These are phyloP conservation scores for Farysia itapuensis DNA, from an alignment of 1,284 basidiomycete genomes.

Conservation along the genomic window DNA sequence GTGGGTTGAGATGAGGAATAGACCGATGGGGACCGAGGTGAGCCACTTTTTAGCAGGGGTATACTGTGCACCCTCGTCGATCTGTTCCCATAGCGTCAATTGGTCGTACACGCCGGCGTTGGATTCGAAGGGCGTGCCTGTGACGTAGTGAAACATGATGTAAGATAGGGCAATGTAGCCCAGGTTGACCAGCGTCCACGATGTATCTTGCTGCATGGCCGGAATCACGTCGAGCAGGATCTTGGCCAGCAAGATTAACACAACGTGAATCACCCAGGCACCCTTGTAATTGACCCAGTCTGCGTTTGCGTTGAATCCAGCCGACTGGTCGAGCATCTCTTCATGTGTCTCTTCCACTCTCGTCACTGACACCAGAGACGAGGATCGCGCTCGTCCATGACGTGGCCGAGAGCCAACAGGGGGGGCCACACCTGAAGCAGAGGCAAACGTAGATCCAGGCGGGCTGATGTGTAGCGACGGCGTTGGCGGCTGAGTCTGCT, in stretches of 20 bases:
- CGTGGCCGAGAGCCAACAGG: conserved; percentile 23
- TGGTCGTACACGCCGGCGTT: conserved; percentile 93
- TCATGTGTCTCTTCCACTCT: conserved; percentile 62
- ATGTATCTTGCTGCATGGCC: conserved; percentile 87
- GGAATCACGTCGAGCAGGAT: conserved; percentile 91
- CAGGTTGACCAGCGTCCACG: conserved; percentile 93
- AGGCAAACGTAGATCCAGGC: conserved; percentile 5
- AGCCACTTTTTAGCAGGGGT: conserved; percentile 99
- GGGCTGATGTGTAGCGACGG: conserved; percentile 31
- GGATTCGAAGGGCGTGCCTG: conserved; percentile 88
- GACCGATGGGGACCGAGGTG: conserved; percentile 80
- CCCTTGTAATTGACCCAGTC: conserved; percentile 98
- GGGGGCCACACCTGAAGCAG: conserved; percentile 5
- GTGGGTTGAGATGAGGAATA: conserved; percentile 97
- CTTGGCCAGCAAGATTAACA: conserved; percentile 87
- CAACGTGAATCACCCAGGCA: conserved; percentile 95
- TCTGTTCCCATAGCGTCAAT: conserved; percentile 98
- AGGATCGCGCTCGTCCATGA: conserved; percentile 21
- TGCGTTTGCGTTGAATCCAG: conserved; percentile 78
- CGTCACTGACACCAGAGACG: conserved; percentile 60
- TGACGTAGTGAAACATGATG: conserved; percentile 98
- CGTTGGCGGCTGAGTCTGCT: conserved; percentile 2
- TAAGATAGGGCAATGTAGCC: conserved; percentile 91
- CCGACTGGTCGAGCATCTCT: conserved; percentile 61
- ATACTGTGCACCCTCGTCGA: conserved; percentile 96